Evolutionary conservation across 169 alveolate genomes (phyloP).

Genomic region (Eimeria tenella): DNA sequence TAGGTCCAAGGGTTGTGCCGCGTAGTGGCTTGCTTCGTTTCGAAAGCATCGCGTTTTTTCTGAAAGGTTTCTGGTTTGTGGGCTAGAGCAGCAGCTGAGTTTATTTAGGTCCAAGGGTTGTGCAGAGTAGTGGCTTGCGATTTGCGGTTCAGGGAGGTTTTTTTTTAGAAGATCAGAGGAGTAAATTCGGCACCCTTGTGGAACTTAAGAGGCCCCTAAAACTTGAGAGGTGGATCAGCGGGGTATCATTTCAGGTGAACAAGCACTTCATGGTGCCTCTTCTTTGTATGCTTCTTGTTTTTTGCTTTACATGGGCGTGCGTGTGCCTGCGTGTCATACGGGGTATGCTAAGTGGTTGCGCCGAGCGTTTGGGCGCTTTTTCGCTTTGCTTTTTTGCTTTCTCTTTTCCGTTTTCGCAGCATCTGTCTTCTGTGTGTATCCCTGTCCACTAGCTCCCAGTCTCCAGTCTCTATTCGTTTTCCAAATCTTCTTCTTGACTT

Average conservation of each 20-base stretch:
- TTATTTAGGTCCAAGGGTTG: too few relatives aligned
- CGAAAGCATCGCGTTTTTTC: too few relatives aligned
- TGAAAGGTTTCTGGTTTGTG: too few relatives aligned
- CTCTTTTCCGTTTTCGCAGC: neutral
- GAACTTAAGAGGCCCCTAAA: conserved; percentile 79
- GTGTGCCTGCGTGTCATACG: neutral
- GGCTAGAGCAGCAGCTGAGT: neutral
- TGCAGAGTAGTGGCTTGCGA: too few relatives aligned
- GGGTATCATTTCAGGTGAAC: conserved; percentile 54
- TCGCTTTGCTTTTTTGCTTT: neutral
- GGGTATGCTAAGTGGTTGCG: too few relatives aligned
- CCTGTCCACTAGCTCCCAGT: too few relatives aligned
- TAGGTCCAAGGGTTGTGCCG: too few relatives aligned
- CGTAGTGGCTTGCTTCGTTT: neutral
- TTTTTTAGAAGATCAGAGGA: conserved; percentile 93
- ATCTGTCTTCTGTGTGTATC: too few relatives aligned
- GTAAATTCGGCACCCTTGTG: conserved; percentile 97
- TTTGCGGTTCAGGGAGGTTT: conserved; percentile 86
- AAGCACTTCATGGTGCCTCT: too few relatives aligned
- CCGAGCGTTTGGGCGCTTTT: neutral
- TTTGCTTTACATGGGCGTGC: too few relatives aligned
- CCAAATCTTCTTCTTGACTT: neutral
- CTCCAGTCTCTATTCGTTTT: too few relatives aligned
- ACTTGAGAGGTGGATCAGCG: conserved; percentile 67
- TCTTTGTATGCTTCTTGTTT: too few relatives aligned